Evolutionary conservation across 140 eudicot species (phyloP).

Genomic region (Anethum foeniculum): DNA sequence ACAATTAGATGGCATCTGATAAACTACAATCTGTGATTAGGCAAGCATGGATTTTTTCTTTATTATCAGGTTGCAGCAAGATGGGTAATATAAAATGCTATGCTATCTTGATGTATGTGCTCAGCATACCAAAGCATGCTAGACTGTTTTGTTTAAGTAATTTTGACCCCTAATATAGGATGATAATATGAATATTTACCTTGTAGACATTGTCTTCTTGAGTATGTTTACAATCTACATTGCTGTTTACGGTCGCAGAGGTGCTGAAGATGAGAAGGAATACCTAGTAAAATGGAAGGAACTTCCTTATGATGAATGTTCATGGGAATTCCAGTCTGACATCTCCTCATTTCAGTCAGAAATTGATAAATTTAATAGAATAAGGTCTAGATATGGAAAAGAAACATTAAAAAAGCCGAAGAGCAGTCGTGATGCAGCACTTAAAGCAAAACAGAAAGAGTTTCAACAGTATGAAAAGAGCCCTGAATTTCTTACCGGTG

Average conservation of each 20-base stretch:
- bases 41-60: neutral
- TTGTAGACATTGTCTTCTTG: neutral
- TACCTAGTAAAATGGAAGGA: constrained; percentile 93
- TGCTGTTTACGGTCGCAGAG: constrained; percentile 36
- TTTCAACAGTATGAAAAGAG: constrained; percentile 84
- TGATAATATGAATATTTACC: neutral
- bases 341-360: constrained; percentile 85
- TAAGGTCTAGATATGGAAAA: constrained; percentile 56
- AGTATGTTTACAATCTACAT: constrained; percentile 1
- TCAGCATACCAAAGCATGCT: neutral
- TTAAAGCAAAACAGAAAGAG: constrained; percentile 59
- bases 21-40: neutral
- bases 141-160: neutral
- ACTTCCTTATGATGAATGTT: constrained; percentile 87
- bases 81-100: neutral
- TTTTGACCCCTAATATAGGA: neutral
- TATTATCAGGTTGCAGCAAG: neutral
- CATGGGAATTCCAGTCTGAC: constrained; percentile 90
- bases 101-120: neutral
- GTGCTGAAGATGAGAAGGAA: constrained; percentile 64
- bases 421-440: constrained; percentile 41
- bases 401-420: constrained; percentile 44
- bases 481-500: constrained; percentile 91
- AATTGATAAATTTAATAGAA: constrained; percentile 61
- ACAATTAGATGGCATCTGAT: neutral